These are phyloP conservation scores for Citrus mangshanensis DNA, from an alignment of 345 rosid genomes.

Conservation along the genomic window DNA sequence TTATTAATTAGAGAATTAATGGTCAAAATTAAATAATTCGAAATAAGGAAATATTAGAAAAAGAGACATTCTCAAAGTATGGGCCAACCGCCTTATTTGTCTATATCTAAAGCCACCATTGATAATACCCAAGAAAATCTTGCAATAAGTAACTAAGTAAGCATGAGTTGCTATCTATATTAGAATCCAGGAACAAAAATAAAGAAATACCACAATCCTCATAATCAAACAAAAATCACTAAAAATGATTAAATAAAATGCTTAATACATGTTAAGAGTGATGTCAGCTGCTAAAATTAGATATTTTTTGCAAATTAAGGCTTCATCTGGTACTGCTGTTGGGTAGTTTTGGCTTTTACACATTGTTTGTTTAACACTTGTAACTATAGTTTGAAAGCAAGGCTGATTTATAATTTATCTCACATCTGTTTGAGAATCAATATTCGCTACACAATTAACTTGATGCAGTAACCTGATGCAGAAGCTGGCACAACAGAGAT, in stretches of 20 bases:
- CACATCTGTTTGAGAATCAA: too few relatives aligned
- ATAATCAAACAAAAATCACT: neutral
- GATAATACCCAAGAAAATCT: conserved; percentile 69
- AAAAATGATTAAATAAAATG: neutral
- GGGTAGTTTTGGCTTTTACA: too few relatives aligned
- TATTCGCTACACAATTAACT: too few relatives aligned
- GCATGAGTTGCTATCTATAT: neutral
- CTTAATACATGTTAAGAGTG: neutral
- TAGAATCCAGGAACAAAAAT: neutral
- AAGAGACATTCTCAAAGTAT: too few relatives aligned
- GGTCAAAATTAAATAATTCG: too few relatives aligned
- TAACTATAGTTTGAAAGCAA: too few relatives aligned
- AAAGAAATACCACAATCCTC: neutral
- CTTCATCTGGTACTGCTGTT: too few relatives aligned
- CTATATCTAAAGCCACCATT: neutral
- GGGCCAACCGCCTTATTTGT: too few relatives aligned
- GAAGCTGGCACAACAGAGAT: neutral
- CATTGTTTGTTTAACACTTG: too few relatives aligned
- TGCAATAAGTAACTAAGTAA: conserved; percentile 19
- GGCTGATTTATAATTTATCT: too few relatives aligned
- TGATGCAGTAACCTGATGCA: neutral
- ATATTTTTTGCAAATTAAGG: neutral
- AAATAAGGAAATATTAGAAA: too few relatives aligned
- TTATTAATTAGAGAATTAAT: too few relatives aligned
- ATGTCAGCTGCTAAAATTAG: neutral